Base-by-base conservation (phyloP, 2,329 filamentous ascomycete species). In the Fusarium sp. region DNA sequence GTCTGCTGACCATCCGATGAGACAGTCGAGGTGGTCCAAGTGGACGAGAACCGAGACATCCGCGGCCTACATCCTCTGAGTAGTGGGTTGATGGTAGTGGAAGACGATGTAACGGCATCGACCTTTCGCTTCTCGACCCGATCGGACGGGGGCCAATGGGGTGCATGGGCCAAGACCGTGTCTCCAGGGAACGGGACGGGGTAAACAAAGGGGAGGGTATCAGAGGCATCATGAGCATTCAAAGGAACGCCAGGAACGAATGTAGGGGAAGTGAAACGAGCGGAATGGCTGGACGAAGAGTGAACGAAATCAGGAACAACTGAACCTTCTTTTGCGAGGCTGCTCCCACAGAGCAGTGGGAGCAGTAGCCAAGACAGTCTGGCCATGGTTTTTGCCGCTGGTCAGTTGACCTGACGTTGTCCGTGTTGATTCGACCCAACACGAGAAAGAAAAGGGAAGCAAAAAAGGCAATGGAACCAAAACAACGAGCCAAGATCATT, bases 261-360 rank as follows among this genome's bases (percentile, higher is more conserved):
- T 53, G 52, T 12, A 39, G 43, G 11, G 31, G n/a, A 13, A 58
- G 44, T 13, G 34, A 40, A 69, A 70, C 30, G 66, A 69, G 52
- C 53, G 66, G 53, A 55, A 58, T 37, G 62, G 56, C 56, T 56
- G 50, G 66, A 69, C 37, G 62, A 53, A 70, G 66, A 70, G 52
- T 66, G 31, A 70, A 70, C 27, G 61, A 70, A 58, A 70, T 50
- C 37, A 57, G 62, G 51, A 46, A 31, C 27, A 70, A 70, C 66
- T 13, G 66, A 59, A 70, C 66, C 66, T 70, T 69, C 61, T 69
- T 70, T 70, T 59, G 66, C 66, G 63, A 70, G 36, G 51, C 66
- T 40, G 44, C 62, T 55, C 28, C 66, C 66, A 47, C 55, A 61
- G 2, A 59, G 10, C 0, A 70, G 59, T 50, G 66, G 66, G 46